These are phyloP conservation scores for Plenodomus lindquistii DNA, from an alignment of 2,329 filamentous ascomycete genomes.

Conservation along the genomic window DNA sequence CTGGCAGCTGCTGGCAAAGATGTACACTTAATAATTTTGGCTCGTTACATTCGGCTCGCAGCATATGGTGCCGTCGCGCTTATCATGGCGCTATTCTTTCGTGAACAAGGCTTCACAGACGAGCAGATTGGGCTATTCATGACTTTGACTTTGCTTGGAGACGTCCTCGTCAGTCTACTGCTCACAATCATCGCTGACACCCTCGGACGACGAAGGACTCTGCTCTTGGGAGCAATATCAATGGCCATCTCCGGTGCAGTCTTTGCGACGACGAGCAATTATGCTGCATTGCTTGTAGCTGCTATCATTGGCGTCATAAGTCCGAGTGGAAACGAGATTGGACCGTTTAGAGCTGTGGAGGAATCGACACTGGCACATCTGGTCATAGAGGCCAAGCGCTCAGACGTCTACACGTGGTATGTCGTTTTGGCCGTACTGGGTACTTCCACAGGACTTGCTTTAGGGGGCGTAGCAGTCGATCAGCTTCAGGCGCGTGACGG, in stretches of 20 bases:
- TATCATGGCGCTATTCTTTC: conserved; percentile 44
- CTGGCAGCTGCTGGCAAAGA: conserved; percentile 33
- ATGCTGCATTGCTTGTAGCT: conserved; percentile 36
- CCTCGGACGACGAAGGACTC: conserved; percentile 37
- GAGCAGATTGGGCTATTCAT: conserved; percentile 46
- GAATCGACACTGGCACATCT: conserved; percentile 45
- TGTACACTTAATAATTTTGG: conserved; percentile 40
- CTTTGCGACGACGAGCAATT: conserved; percentile 40
- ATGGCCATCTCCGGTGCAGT: conserved; percentile 43
- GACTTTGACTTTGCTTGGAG: conserved; percentile 46
- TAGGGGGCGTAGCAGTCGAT: conserved; percentile 46
- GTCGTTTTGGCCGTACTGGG: conserved; percentile 45
- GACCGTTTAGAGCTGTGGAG: conserved; percentile 47
- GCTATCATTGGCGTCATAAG: conserved; percentile 46
- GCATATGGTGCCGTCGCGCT: conserved; percentile 44
- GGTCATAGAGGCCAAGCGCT: conserved; percentile 29
- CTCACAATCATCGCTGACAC: conserved; percentile 45
- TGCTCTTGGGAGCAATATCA: conserved; percentile 39
- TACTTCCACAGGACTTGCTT: conserved; percentile 36
- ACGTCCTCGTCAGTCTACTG: conserved; percentile 41
- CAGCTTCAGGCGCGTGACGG: conserved; percentile 30
- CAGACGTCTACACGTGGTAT: conserved; percentile 48
- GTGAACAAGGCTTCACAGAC: conserved; percentile 40
- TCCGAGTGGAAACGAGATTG: conserved; percentile 47
- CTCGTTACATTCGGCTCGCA: conserved; percentile 43